Percentiles rank a stretch among this genome's conserved stretches.
phyloP scores from a whole-genome alignment of 2,329 filamentous ascomycete genomes.

The Apiospora arundinis region DNA sequence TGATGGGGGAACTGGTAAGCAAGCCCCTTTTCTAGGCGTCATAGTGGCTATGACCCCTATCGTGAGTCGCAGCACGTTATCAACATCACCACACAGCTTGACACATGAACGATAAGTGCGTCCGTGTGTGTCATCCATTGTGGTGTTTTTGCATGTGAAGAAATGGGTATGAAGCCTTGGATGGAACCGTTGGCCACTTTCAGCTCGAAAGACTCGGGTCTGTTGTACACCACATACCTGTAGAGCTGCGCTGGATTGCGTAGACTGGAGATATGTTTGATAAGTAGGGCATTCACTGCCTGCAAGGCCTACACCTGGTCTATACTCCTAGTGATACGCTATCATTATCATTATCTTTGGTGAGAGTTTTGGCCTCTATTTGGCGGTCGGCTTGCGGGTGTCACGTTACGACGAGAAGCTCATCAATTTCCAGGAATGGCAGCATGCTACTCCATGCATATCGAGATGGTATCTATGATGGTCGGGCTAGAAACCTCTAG shows the following conservation, averaged over 20 bases:
- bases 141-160: no score
- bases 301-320: no score
- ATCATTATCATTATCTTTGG: neutral
- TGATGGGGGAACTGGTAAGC: neutral
- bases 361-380: neutral
- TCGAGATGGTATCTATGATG: neutral
- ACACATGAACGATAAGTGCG: neutral
- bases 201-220: no score
- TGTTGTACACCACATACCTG: no score
- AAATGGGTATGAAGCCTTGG: neutral
- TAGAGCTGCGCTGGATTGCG: no score
- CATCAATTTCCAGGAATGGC: neutral
- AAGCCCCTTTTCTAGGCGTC: neutral
- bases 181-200: no score
- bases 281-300: no score
- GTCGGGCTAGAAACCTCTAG: neutral
- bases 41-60: neutral
- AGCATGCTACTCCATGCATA: neutral
- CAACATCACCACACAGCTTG: neutral
- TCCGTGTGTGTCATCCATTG: no score
- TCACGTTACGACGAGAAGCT: neutral
- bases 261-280: no score
- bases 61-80: neutral
- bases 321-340: neutral
- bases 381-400: neutral